Percentiles rank a stretch among this genome's conserved stretches.
Conservation (phyloP, 805 yeast species). For the Metschnikowia cubensis region DNA sequence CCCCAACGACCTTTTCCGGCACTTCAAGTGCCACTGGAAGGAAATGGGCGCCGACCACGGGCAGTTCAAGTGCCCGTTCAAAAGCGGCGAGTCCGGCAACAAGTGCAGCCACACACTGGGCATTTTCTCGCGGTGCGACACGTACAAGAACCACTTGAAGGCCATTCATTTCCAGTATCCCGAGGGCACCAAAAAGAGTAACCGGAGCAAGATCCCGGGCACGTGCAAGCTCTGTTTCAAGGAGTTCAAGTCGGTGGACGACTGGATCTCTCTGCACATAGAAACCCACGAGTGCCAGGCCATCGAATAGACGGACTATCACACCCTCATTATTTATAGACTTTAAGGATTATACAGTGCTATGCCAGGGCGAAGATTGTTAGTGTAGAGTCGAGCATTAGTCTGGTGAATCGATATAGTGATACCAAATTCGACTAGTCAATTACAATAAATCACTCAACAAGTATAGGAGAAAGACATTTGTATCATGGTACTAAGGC, state of each 20-base stretch:
- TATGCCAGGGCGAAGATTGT: no score
- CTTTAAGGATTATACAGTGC: not conserved
- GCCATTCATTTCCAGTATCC: slow-evolving; percentile 90
- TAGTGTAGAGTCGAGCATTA: no score
- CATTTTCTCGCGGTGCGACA: slow-evolving; percentile 83
- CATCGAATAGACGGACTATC: not conserved
- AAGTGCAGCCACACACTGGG: slow-evolving; percentile 77
- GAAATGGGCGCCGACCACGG: slow-evolving; percentile 63
- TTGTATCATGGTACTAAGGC: no score
- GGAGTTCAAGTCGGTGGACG: slow-evolving; percentile 64
- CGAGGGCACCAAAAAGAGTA: slow-evolving; percentile 75
- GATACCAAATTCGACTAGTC: no score
- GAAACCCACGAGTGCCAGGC: slow-evolving; percentile 43
- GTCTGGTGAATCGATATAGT: no score
- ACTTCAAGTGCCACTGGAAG: slow-evolving; percentile 80
- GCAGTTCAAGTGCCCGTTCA: slow-evolving; percentile 79
- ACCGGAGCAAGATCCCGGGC: slow-evolving; percentile 66
- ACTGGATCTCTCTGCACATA: slow-evolving; percentile 75
- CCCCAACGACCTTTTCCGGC: slow-evolving; percentile 81
- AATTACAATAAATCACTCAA: no score
- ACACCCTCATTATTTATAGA: not conserved
- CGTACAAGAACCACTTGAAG: slow-evolving; percentile 85
- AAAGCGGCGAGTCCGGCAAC: slow-evolving; percentile 27
- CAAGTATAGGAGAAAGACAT: no score
- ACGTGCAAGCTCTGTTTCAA: slow-evolving; percentile 73